phyloP scores from a whole-genome alignment of 306 rosid species.

The Arachis hypogaea region DNA sequence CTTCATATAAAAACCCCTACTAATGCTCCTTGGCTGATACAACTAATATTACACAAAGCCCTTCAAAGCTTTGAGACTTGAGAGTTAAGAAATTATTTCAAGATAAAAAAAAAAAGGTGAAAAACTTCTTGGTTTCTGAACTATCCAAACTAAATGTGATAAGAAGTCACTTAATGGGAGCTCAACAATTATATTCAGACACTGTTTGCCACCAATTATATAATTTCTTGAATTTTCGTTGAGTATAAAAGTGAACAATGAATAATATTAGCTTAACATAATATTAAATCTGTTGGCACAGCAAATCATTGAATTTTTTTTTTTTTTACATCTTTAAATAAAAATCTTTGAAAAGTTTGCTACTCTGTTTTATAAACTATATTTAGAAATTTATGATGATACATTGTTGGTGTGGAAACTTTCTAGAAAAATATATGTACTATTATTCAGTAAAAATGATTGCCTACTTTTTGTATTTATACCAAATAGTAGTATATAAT shows the following conservation, averaged over 20 bases:
- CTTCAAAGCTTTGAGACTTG: not conserved
- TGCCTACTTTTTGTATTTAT: too few relatives aligned
- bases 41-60: not conserved
- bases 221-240: not conserved
- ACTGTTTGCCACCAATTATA: slow-evolving; percentile 1
- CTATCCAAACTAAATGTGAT: not conserved
- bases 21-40: not conserved
- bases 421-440: too few relatives aligned
- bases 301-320: too few relatives aligned
- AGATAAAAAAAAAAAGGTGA: not conserved
- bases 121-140: not conserved
- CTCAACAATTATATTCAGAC: not conserved
- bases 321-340: too few relatives aligned
- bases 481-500: too few relatives aligned
- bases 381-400: too few relatives aligned
- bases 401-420: too few relatives aligned
- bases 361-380: too few relatives aligned
- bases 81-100: not conserved
- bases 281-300: not conserved
- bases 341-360: too few relatives aligned
- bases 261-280: not conserved
- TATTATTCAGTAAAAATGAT: too few relatives aligned
- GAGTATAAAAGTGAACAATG: not conserved
- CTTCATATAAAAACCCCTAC: not conserved
- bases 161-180: not conserved